Evolutionary conservation across 1,284 basidiomycete species (phyloP).

Genomic region (Moesziomyces sp.): DNA sequence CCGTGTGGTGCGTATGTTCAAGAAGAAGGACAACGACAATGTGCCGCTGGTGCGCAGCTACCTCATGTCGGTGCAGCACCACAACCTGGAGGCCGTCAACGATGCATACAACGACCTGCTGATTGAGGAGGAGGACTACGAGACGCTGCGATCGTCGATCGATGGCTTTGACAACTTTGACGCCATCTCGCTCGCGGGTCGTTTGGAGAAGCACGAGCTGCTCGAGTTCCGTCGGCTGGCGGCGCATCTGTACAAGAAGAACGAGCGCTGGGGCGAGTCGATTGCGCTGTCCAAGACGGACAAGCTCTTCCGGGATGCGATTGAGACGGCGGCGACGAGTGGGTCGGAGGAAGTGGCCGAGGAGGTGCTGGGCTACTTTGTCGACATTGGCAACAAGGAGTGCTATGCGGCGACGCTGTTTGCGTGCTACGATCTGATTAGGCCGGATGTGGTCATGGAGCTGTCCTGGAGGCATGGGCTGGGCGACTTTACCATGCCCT

Average conservation of each 20-base stretch:
- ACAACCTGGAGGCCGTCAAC: slow-evolving; percentile 96
- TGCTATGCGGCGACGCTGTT: slow-evolving; percentile 92
- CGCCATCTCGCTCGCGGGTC: slow-evolving; percentile 84
- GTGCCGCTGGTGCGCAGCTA: slow-evolving; percentile 95
- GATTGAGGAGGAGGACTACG: slow-evolving; percentile 98
- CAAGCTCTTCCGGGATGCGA: slow-evolving; percentile 94
- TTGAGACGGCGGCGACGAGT: slow-evolving; percentile 89
- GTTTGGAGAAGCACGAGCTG: slow-evolving; percentile 88
- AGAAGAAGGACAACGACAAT: slow-evolving; percentile 84
- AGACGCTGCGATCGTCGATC: slow-evolving; percentile 92
- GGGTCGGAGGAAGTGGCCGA: slow-evolving; percentile 85
- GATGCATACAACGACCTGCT: slow-evolving; percentile 96
- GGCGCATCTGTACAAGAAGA: slow-evolving; percentile 97
- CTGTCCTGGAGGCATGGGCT: slow-evolving; percentile 93
- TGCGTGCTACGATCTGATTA: slow-evolving; percentile 89
- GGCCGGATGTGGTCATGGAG: slow-evolving; percentile 91
- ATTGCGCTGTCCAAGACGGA: slow-evolving; percentile 94
- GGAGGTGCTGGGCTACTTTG: slow-evolving; percentile 84
- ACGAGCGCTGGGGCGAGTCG: slow-evolving; percentile 91
- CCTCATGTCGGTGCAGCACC: slow-evolving; percentile 93
- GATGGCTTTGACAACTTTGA: slow-evolving; percentile 99
- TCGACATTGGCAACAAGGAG: slow-evolving; percentile 97
- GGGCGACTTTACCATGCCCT: slow-evolving; percentile 96
- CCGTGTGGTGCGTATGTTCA: slow-evolving; percentile 93
- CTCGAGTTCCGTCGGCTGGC: slow-evolving; percentile 91